A percentile compares a stretch with the other conserved stretches of the same genome.
phyloP scores from a whole-genome alignment of 2,329 filamentous ascomycete species.

The Pseudogymnoascus sp. region DNA sequence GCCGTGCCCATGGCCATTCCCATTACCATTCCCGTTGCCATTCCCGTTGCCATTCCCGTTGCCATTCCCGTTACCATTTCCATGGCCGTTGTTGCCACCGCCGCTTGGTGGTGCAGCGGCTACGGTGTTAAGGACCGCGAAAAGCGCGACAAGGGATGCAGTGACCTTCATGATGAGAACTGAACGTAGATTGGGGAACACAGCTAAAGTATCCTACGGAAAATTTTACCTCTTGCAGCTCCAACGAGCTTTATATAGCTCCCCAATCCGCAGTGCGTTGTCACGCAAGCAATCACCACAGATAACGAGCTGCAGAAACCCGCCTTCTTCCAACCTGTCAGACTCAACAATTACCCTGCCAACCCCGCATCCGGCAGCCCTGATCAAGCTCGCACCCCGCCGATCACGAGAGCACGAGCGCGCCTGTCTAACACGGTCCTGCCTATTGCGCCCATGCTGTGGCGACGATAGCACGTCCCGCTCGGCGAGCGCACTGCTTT shows the following conservation, averaged over 20 bases:
- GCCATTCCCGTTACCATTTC: background rate
- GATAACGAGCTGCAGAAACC: background rate
- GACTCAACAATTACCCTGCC: background rate
- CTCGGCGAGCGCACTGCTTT: background rate
- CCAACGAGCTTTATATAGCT: background rate
- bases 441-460: background rate
- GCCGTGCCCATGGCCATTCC: background rate
- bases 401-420: background rate
- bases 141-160: background rate
- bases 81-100: background rate
- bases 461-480: background rate
- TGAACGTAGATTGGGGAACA: background rate
- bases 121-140: background rate
- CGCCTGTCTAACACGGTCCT: background rate
- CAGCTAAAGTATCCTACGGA: background rate
- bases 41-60: too few relatives aligned
- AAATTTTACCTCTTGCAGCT: background rate
- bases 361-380: background rate
- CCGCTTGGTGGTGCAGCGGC: background rate
- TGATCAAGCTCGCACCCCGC: background rate
- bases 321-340: background rate
- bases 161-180: constrained; percentile 5
- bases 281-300: background rate
- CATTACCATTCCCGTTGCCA: too few relatives aligned
- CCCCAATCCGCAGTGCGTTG: background rate